Conservation (phyloP, 306 rosid genomes). For the Vicia sativa region DNA sequence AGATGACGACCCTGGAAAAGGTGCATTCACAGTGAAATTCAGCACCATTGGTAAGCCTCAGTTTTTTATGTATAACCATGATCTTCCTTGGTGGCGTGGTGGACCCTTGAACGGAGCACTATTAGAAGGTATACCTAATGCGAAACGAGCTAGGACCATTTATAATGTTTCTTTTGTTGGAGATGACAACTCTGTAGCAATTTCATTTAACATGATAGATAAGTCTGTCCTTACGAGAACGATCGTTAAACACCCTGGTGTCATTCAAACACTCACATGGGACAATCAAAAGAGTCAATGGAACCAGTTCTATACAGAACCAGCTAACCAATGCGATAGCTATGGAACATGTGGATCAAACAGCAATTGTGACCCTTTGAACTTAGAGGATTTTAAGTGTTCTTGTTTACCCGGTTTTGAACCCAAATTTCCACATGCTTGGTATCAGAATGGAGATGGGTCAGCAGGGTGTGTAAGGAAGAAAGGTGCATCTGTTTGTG, state of each 20-base stretch:
- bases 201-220: slow-evolving; percentile 21
- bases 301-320: slow-evolving; percentile 50
- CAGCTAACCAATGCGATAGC: slow-evolving; percentile 52
- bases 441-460: slow-evolving; percentile 51
- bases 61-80: slow-evolving; percentile 38
- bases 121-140: slow-evolving; percentile 37
- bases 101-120: slow-evolving; percentile 31
- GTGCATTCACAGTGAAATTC: slow-evolving; percentile 34
- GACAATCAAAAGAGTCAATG: slow-evolving; percentile 42
- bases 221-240: slow-evolving; percentile 29
- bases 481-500: slow-evolving; percentile 45
- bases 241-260: slow-evolving; percentile 41
- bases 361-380: slow-evolving; percentile 51
- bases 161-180: slow-evolving; percentile 28
- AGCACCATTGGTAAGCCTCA: slow-evolving; percentile 48
- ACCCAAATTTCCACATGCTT: slow-evolving; percentile 45
- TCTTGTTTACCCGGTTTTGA: slow-evolving; percentile 66
- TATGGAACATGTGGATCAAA: slow-evolving; percentile 56
- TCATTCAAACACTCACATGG: slow-evolving; percentile 43
- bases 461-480: slow-evolving; percentile 62
- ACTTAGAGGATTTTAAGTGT: slow-evolving; percentile 45
- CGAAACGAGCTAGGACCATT: neutral
- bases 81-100: slow-evolving; percentile 33
- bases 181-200: neutral
- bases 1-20: slow-evolving; percentile 53